Conservation (phyloP, 2,329 filamentous ascomycete genomes). For the Rhinocladiella mackenziei region DNA sequence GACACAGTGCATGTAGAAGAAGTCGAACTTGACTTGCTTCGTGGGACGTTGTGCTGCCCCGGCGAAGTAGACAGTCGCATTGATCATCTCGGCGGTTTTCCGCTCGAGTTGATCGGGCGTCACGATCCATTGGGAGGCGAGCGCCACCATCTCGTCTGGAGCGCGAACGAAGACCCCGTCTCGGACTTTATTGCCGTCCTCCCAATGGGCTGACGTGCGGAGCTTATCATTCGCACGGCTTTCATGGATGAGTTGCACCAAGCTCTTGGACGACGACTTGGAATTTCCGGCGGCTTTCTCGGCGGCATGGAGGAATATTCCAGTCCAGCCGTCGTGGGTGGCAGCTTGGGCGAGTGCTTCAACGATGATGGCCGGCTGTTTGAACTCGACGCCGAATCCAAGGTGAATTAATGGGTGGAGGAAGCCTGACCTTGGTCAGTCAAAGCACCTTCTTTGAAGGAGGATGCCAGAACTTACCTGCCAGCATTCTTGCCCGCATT, state of each 20-base stretch:
- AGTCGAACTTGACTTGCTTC: slow-evolving; percentile 72
- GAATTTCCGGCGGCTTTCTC: slow-evolving; percentile 47
- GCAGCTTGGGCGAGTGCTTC: slow-evolving; percentile 70
- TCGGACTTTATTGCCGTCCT: slow-evolving; percentile 60
- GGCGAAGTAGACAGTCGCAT: slow-evolving; percentile 57
- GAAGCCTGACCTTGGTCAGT: slow-evolving; percentile 46
- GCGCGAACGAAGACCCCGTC: slow-evolving; percentile 66
- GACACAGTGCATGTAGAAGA: slow-evolving; percentile 75
- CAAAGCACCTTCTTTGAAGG: background rate
- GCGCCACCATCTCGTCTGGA: slow-evolving; percentile 57
- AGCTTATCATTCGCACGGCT: slow-evolving; percentile 57
- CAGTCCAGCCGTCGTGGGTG: slow-evolving; percentile 50
- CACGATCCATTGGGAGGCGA: slow-evolving; percentile 59
- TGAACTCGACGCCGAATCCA: slow-evolving; percentile 73
- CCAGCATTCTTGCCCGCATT: slow-evolving; percentile 65
- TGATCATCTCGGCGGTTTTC: slow-evolving; percentile 65
- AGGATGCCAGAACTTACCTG: slow-evolving; percentile 43
- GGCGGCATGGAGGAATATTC: slow-evolving; percentile 35
- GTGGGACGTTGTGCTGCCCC: slow-evolving; percentile 59
- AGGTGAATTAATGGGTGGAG: slow-evolving; percentile 76
- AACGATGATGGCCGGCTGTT: slow-evolving; percentile 70
- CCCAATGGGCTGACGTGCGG: slow-evolving; percentile 47
- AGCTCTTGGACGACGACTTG: slow-evolving; percentile 29
- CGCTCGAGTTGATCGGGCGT: slow-evolving; percentile 53
- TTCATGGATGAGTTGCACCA: slow-evolving; percentile 60